Conservation (phyloP, 2,329 filamentous ascomycete species). For the Pyrenophora tritici-repentis region DNA sequence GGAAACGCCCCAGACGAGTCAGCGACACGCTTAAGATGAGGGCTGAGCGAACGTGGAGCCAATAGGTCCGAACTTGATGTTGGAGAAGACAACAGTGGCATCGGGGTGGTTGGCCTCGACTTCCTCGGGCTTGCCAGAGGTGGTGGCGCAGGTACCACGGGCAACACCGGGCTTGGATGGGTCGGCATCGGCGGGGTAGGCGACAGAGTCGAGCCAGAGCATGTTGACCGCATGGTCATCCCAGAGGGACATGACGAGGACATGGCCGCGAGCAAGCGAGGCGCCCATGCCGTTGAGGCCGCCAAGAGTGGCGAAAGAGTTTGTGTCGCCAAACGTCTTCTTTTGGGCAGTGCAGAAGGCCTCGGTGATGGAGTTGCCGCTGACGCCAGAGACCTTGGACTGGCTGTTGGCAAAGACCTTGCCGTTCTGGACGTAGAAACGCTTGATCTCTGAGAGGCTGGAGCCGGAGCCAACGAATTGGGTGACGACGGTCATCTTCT, state of each 20-base stretch:
- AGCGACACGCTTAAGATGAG: conserved; percentile 24
- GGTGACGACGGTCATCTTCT: conserved; percentile 57
- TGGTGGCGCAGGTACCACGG: conserved; percentile 46
- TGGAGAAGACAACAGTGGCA: conserved; percentile 46
- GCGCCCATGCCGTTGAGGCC: conserved; percentile 61
- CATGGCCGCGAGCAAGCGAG: conserved; percentile 64
- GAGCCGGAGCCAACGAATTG: conserved; percentile 55
- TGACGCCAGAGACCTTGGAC: conserved; percentile 52
- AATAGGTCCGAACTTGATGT: conserved; percentile 50
- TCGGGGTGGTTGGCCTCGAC: conserved; percentile 44
- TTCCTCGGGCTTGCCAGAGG: conserved; percentile 44
- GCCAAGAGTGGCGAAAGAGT: conserved; percentile 60
- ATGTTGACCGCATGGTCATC: conserved; percentile 71
- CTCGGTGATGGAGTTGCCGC: conserved; percentile 60
- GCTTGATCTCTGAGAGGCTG: conserved; percentile 53
- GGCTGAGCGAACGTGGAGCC: conserved; percentile 46
- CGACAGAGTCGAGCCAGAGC: conserved; percentile 72
- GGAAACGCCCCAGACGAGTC: too few relatives aligned
- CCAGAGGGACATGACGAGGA: conserved; percentile 67
- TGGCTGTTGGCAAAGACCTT: conserved; percentile 54
- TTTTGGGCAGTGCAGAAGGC: conserved; percentile 63
- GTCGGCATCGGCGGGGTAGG: conserved; percentile 58
- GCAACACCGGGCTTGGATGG: conserved; percentile 39
- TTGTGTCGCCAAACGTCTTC: conserved; percentile 59
- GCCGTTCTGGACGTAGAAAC: conserved; percentile 58